phyloP scores from a whole-genome alignment of 2,329 filamentous ascomycete genomes.

The Cytospora piceicola region DNA sequence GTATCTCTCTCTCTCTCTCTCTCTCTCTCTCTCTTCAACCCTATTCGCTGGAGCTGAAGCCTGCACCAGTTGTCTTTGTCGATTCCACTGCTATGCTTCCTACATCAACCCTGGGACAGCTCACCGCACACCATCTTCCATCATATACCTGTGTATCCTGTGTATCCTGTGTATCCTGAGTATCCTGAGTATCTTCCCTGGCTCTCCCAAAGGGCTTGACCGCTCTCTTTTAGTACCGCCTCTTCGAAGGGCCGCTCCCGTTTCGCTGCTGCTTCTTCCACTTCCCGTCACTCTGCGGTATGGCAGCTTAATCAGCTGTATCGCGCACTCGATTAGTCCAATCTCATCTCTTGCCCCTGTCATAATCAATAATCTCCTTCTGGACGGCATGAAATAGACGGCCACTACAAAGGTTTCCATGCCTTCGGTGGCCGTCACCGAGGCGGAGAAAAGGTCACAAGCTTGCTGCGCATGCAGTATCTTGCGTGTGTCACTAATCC shows the following conservation, averaged over 20 bases:
- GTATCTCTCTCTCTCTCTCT: no score
- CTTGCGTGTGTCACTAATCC: conserved; percentile 9
- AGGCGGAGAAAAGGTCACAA: conserved; percentile 18
- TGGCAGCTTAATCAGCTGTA: neutral
- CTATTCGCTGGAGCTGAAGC: neutral
- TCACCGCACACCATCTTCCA: neutral
- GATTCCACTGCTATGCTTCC: neutral
- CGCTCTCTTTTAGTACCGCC: neutral
- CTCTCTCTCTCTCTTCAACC: neutral
- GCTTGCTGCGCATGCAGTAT: conserved; percentile 21
- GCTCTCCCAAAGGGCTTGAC: neutral
- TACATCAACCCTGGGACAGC: neutral
- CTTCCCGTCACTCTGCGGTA: neutral
- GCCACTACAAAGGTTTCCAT: neutral
- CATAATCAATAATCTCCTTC: neutral
- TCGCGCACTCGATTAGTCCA: conserved; percentile 4
- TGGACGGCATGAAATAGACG: neutral
- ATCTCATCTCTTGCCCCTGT: conserved; percentile 1
- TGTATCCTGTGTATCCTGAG: neutral
- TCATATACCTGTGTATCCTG: no score
- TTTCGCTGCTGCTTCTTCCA: conserved; percentile 3
- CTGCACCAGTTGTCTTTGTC: neutral
- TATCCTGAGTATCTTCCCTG: neutral
- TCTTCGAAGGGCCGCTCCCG: neutral
- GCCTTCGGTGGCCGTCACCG: conserved; percentile 11